phyloP scores from a whole-genome alignment of 2,329 filamentous ascomycete species.

The Daldinia sp. region DNA sequence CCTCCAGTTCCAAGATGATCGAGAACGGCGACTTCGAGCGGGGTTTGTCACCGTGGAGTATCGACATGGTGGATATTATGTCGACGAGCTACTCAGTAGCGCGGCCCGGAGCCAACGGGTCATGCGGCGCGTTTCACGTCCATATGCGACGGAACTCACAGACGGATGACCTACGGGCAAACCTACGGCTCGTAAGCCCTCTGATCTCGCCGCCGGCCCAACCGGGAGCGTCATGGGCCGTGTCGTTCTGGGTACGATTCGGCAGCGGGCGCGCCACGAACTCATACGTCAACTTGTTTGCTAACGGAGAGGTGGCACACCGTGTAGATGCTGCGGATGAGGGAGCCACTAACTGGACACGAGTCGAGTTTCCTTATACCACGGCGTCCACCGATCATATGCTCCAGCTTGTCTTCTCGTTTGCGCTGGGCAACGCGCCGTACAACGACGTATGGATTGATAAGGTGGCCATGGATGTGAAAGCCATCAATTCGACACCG shows the following conservation, averaged over 20 bases:
- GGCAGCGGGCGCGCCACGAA: conserved; percentile 43
- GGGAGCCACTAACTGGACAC: conserved; percentile 49
- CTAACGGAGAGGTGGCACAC: conserved; percentile 54
- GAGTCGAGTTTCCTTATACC: conserved; percentile 59
- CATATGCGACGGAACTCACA: conserved; percentile 38
- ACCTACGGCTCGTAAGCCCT: conserved; percentile 36
- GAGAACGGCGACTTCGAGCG: conserved; percentile 43
- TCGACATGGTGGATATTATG: conserved; percentile 42
- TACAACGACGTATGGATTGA: conserved; percentile 39
- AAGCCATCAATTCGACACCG: conserved; percentile 11
- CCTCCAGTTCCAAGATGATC: conserved; percentile 19
- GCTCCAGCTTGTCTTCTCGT: conserved; percentile 39
- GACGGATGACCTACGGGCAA: conserved; percentile 37
- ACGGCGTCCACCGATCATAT: conserved; percentile 33
- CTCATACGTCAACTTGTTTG: conserved; percentile 47
- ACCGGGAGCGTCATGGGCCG: conserved; percentile 18
- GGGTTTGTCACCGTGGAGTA: conserved; percentile 42
- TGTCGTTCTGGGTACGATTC: conserved; percentile 40
- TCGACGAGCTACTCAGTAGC: conserved; percentile 37
- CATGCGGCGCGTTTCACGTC: conserved; percentile 39
- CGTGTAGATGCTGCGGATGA: conserved; percentile 53
- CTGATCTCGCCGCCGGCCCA: conserved; percentile 27
- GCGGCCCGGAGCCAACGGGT: conserved; percentile 33
- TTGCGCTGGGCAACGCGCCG: conserved; percentile 25
- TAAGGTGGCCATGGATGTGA: conserved; percentile 30